Evolutionary conservation across 2,329 filamentous ascomycete species (phyloP), one percentile per base, ranked within the genome.

Genomic region (Helotiales sp.): DNA sequence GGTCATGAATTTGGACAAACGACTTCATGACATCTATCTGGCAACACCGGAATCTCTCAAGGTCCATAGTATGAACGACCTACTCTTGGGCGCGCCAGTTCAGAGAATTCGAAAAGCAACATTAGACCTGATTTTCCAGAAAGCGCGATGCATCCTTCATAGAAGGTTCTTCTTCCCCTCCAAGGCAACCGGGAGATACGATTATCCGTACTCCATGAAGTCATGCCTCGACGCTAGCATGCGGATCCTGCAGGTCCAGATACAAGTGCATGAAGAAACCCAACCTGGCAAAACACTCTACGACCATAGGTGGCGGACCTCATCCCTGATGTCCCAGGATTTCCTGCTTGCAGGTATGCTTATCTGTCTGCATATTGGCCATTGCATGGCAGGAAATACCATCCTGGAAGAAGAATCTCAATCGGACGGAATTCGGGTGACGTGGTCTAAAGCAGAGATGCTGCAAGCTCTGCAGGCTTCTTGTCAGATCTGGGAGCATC

Each of bases 191-290:
- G 79, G 64, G 2, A 49, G 15, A 27, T 44, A 44, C 12, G 13
- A 54, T 13, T 59, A 58, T 24, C 54, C 54, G 17, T 63, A 84
- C 61, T 84, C 82, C 10, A 76, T 81, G 15, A 75, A 75, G 48
- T 73, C 75, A 24, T 84, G 81, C 58, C 71, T 85, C 7, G 74
- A 82, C 40, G 77, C 76, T 13, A 80, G 80, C 3, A 66, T 81
- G 47, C 70, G 71, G 3, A 70, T 84, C 40, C 71, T 85, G 2
- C 68, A 74, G 2, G 77, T 77, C 58, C 82, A 85, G 34, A 53
- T 54, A 10, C 49, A 58, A 3, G 54, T 68, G 27, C 33, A 61
- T 9, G 24, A 40, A 9, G 54, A 67, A 52, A 61, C 54, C n/a
- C 8, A 36, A 8, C 44, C 46, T 1, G 61, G 53, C 9, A 46